Conservation (phyloP, 2,329 filamentous ascomycete genomes). For the Ploettnerulaceae sp. region DNA sequence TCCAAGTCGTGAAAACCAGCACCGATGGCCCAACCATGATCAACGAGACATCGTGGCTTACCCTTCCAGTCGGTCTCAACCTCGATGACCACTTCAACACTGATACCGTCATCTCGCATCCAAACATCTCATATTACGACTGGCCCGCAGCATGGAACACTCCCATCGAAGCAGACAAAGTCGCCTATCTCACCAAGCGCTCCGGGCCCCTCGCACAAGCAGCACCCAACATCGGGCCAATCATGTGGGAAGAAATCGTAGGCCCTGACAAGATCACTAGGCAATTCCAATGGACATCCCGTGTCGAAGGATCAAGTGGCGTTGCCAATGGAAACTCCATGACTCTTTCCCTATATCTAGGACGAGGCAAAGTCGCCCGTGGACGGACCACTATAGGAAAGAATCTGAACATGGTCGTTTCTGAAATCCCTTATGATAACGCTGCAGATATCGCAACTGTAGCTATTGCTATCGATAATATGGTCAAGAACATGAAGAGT, state of each 20-base stretch:
- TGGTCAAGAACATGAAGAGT: conserved; percentile 49
- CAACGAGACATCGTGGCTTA: conserved; percentile 47
- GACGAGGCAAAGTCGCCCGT: conserved; percentile 56
- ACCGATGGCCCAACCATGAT: conserved; percentile 49
- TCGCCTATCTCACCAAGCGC: conserved; percentile 45
- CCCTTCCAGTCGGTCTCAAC: conserved; percentile 54
- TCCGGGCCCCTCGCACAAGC: conserved; percentile 59
- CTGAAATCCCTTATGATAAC: conserved; percentile 47
- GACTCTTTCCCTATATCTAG: conserved; percentile 55
- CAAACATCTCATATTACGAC: conserved; percentile 55
- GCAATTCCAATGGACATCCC: conserved; percentile 61
- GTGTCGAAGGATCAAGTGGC: conserved; percentile 46
- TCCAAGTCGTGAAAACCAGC: conserved; percentile 46
- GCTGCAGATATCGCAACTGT: conserved; percentile 57
- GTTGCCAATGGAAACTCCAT: conserved; percentile 28
- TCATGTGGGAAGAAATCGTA: conserved; percentile 56
- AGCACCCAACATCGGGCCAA: conserved; percentile 59
- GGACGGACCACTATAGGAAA: conserved; percentile 57
- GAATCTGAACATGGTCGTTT: conserved; percentile 53
- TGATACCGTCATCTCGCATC: conserved; percentile 47
- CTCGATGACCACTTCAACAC: conserved; percentile 57
- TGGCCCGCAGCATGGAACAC: conserved; percentile 56
- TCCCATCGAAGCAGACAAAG: conserved; percentile 41
- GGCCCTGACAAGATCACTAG: conserved; percentile 55
- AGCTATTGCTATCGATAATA: conserved; percentile 57